These are phyloP conservation scores for Hyphopichia pseudoburtonii DNA, from an alignment of 1,139 yeast genomes.

Conservation along the genomic window DNA sequence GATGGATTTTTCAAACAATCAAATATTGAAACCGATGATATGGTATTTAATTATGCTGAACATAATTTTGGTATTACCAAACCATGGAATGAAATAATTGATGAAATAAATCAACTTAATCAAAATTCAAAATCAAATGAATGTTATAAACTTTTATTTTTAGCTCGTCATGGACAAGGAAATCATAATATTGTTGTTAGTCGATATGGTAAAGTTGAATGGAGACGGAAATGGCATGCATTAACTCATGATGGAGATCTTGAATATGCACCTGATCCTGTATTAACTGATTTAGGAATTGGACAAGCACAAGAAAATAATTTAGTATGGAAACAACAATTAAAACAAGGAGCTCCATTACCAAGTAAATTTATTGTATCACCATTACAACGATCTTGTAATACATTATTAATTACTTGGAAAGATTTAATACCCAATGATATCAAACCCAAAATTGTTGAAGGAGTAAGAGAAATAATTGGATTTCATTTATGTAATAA, in stretches of 20 bases:
- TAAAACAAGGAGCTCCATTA: slow-evolving; percentile 50
- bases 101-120: slow-evolving; percentile 40
- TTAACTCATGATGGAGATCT: slow-evolving; percentile 54
- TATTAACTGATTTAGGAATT: slow-evolving; percentile 58
- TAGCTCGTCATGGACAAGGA: slow-evolving; percentile 83
- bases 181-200: slow-evolving; percentile 63
- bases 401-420: slow-evolving; percentile 65
- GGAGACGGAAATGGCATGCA: slow-evolving; percentile 62
- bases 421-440: slow-evolving; percentile 17
- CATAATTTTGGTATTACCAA: slow-evolving; percentile 50
- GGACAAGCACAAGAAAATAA: slow-evolving; percentile 48
- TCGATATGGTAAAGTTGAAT: slow-evolving; percentile 56
- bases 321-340: slow-evolving; percentile 46
- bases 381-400: slow-evolving; percentile 66
- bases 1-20: slow-evolving; percentile 58
- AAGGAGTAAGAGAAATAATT: slow-evolving; percentile 52
- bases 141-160: slow-evolving; percentile 55
- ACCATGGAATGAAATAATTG: slow-evolving; percentile 48
- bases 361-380: slow-evolving; percentile 61
- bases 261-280: slow-evolving; percentile 69
- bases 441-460: slow-evolving; percentile 31
- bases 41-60: slow-evolving; percentile 45
- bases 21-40: slow-evolving; percentile 47
- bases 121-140: slow-evolving; percentile 31
- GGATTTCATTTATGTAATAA: slow-evolving; percentile 39